These are phyloP conservation scores for Axilococcus clingmanii DNA, from an alignment of 139 green algal genomes.

Conservation along the genomic window DNA sequence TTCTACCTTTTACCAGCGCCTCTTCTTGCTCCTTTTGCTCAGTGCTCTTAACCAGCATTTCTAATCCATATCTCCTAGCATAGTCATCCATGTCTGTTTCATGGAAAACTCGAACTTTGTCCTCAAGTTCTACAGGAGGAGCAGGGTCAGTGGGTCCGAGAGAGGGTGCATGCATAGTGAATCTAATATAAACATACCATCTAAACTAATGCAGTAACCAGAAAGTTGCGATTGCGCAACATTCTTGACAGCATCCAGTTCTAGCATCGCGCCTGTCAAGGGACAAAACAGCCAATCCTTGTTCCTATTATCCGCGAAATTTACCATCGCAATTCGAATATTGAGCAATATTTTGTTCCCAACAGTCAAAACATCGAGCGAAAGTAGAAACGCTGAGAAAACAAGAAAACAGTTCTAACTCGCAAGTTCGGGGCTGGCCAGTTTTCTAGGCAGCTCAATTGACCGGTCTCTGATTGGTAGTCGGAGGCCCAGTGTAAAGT, in stretches of 20 bases:
- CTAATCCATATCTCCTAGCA: conserved; percentile 49
- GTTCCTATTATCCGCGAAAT: too few species aligned
- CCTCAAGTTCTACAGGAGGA: conserved; percentile 18
- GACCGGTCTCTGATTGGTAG: too few species aligned
- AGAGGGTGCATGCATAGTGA: background rate
- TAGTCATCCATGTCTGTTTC: conserved; percentile 45
- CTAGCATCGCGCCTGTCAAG: conserved; percentile 22
- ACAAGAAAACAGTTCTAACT: too few species aligned
- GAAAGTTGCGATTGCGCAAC: conserved; percentile 12
- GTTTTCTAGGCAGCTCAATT: too few species aligned
- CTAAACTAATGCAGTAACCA: conserved; percentile 6
- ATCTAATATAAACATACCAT: conserved; percentile 1
- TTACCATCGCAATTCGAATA: too few species aligned
- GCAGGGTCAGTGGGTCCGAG: too few species aligned
- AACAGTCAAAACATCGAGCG: too few species aligned
- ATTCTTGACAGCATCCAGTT: conserved; percentile 15
- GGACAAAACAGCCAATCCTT: conserved; percentile 44
- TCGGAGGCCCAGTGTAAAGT: too few species aligned
- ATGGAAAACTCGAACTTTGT: conserved; percentile 7
- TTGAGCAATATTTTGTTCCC: too few species aligned
- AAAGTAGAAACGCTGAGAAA: too few species aligned
- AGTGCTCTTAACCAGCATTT: conserved; percentile 57
- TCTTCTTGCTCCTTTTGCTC: conserved; percentile 35
- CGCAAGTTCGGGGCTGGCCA: too few species aligned
- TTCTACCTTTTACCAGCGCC: conserved; percentile 14